phyloP scores from a whole-genome alignment of 768 basidiomycete genomes.

The Trametes punicea region DNA sequence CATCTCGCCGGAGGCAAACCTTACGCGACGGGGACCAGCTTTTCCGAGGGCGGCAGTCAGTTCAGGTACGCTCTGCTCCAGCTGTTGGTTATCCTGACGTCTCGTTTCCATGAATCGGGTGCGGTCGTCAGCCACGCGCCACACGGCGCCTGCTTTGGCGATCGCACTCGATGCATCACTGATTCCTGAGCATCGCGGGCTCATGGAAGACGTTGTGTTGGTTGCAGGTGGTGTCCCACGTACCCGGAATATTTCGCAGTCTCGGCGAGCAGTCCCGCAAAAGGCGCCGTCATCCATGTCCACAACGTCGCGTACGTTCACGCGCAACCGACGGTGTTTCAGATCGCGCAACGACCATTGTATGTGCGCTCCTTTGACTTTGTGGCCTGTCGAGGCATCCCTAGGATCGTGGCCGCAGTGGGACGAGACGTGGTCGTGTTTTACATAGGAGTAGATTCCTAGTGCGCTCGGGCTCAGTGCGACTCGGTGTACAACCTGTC shows the following conservation, averaged over 20 bases:
- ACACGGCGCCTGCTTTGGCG: not conserved
- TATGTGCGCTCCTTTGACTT: conserved; percentile 77
- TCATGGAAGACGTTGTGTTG: no score
- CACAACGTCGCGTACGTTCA: conserved; percentile 65
- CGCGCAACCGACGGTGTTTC: conserved; percentile 58
- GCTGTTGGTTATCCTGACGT: no score
- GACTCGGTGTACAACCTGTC: no score
- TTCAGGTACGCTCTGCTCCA: conserved; percentile 52
- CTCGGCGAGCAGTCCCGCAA: conserved; percentile 53
- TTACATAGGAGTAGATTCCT: conserved; percentile 58
- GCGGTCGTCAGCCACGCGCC: not conserved
- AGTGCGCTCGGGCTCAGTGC: not conserved
- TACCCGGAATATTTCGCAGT: conserved; percentile 78
- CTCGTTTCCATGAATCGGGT: no score
- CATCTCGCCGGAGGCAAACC: conserved; percentile 75
- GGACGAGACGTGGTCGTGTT: conserved; percentile 59
- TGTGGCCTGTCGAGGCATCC: conserved; percentile 55
- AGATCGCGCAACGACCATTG: conserved; percentile 58
- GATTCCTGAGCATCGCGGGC: no score
- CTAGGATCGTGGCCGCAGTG: conserved; percentile 65
- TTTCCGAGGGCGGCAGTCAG: conserved; percentile 60
- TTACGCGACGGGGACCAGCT: conserved; percentile 54
- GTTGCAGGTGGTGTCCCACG: conserved; percentile 69
- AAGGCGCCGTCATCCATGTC: conserved; percentile 67
- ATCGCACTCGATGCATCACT: not conserved